Conservation (phyloP, 169 alveolate species). For the Cytauxzoon felis region DNA sequence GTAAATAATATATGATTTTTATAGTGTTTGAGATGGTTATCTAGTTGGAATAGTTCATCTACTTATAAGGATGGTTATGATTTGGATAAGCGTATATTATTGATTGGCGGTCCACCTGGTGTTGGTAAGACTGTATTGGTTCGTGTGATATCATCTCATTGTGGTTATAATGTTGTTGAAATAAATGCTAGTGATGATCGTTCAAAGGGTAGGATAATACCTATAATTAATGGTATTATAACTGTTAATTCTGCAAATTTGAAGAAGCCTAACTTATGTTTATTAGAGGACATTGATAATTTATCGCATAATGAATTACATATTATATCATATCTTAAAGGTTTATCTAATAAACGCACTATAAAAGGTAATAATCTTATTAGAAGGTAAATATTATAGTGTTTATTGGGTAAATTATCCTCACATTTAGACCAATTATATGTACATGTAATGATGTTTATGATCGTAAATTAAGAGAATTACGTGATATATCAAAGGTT, state of each 20-base stretch:
- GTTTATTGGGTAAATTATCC: slow-evolving; percentile 25
- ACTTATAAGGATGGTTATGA: slow-evolving; percentile 8
- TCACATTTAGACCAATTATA: slow-evolving; percentile 86
- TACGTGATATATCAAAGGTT: slow-evolving; percentile 70
- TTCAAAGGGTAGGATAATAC: slow-evolving; percentile 75
- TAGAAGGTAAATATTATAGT: slow-evolving; percentile 53
- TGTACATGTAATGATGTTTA: slow-evolving; percentile 93
- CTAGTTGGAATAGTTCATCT: slow-evolving; percentile 30
- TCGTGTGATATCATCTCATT: slow-evolving; percentile 77
- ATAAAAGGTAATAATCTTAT: slow-evolving; percentile 46
- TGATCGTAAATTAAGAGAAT: slow-evolving; percentile 68
- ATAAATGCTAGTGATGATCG: slow-evolving; percentile 95
- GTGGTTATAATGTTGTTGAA: slow-evolving; percentile 89
- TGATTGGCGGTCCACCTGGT: slow-evolving; percentile 76
- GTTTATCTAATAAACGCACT: slow-evolving; percentile 20
- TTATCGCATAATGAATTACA: slow-evolving; percentile 87
- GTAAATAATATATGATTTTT: slow-evolving; percentile 2
- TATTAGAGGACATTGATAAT: slow-evolving; percentile 96
- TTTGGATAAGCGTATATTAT: slow-evolving; percentile 57
- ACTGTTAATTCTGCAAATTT: slow-evolving; percentile 65
- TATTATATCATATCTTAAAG: slow-evolving; percentile 41
- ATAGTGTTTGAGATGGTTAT: slow-evolving; percentile 21
- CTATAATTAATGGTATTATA: slow-evolving; percentile 65
- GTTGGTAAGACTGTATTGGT: slow-evolving; percentile 72
- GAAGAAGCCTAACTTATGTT: slow-evolving; percentile 71